phyloP scores from a whole-genome alignment of 169 alveolate genomes.

The Eimeria necatrix region DNA sequence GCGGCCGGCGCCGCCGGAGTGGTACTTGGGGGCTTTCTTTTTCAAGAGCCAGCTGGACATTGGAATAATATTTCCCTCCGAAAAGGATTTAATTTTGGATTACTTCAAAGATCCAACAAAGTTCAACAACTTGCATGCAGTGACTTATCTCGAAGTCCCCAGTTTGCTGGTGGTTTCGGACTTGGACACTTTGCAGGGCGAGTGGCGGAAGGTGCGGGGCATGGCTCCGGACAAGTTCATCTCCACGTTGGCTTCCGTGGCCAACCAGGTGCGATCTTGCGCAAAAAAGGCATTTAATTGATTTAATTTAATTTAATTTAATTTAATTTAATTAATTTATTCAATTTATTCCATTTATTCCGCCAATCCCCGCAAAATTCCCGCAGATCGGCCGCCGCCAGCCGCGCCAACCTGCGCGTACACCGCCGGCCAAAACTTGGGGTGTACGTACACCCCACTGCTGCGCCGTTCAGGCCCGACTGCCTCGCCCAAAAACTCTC shows the following conservation, averaged over 20 bases:
- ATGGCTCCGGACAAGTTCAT: background rate
- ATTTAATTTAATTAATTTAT: background rate
- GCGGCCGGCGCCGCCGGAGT: background rate
- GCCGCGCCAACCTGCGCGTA: background rate
- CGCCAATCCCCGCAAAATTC: background rate
- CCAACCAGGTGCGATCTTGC: background rate
- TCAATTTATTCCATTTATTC: background rate
- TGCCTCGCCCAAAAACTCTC: background rate
- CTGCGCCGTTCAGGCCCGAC: background rate
- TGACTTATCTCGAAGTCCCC: background rate
- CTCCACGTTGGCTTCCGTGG: background rate
- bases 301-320: background rate
- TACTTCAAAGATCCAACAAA: background rate
- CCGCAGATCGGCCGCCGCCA: background rate
- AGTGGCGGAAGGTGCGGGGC: background rate
- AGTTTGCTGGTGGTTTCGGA: background rate
- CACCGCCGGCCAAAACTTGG: background rate
- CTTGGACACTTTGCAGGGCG: background rate
- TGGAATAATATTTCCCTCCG: conserved; percentile 5
- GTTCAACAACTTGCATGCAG: background rate
- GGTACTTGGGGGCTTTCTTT: background rate
- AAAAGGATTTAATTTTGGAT: background rate
- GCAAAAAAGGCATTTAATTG: background rate
- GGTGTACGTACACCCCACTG: background rate
- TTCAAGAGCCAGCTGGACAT: background rate